Conservation (phyloP, 768 basidiomycete species). For the Kwoniella mangroviensis region DNA sequence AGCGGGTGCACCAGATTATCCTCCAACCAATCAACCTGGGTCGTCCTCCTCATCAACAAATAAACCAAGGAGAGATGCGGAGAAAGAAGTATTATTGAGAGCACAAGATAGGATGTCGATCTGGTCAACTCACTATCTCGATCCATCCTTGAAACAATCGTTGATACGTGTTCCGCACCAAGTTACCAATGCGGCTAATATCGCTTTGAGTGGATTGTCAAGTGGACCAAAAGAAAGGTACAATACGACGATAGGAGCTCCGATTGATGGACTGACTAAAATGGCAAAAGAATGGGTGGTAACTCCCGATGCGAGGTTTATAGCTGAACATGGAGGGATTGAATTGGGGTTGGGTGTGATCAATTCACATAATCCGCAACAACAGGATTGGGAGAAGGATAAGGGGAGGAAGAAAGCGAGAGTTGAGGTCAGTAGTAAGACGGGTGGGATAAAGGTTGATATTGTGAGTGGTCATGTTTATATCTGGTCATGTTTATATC, state of each 20-base stretch:
- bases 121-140: conserved; percentile 53
- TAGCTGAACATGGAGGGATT: conserved; percentile 42
- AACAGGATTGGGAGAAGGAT: conserved; percentile 39
- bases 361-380: conserved; percentile 28
- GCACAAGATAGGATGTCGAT: conserved; percentile 46
- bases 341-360: conserved; percentile 48
- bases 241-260: conserved; percentile 43
- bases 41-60: neutral
- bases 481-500: neutral
- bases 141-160: conserved; percentile 37
- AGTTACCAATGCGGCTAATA: conserved; percentile 39
- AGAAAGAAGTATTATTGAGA: conserved; percentile 37
- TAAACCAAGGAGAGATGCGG: conserved; percentile 28
- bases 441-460: conserved; percentile 48
- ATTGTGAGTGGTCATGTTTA: conserved; percentile 32
- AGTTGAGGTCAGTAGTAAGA: conserved; percentile 40
- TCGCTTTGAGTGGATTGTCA: conserved; percentile 37
- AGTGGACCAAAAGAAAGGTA: conserved; percentile 35
- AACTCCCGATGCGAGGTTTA: conserved; percentile 43
- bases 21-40: neutral
- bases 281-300: conserved; percentile 47
- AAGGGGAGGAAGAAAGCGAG: conserved; percentile 47
- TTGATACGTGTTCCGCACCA: conserved; percentile 37
- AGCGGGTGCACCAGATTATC: conserved; percentile 34
- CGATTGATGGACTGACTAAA: conserved; percentile 47